Evolutionary conservation across 1,284 basidiomycete species (phyloP), one percentile per base, ranked within the genome.

Genomic region (Naganishia sp.): DNA sequence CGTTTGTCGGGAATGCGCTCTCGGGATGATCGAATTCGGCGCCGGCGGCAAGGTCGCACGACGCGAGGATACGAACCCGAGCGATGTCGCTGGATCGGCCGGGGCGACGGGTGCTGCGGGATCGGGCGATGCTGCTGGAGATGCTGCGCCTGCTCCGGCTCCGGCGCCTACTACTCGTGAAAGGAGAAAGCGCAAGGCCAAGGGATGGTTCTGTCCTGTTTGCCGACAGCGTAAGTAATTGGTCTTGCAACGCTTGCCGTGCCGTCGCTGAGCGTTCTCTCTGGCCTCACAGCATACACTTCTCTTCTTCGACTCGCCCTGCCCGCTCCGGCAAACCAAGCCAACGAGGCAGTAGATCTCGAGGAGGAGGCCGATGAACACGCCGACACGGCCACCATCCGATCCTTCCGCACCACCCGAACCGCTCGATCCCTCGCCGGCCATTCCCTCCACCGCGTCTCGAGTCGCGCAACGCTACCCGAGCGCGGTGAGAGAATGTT

Each of bases 1-100:
- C 64, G 92, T 92, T 6, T 94, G 92, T 80, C 87, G 90, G 71
- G 92, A 94, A 54, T 94, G 92, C 72, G 92, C 92, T 0, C 80
- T 94, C 52, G 94, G 94, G 75, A 94, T 94, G 92, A 88, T 94
- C 46, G 92, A 94, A 76, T 94, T 92, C 75, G 92, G 92, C 44
- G 92, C 92, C 0, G 92, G 92, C 2, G 92, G 92, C 4, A 87
- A 83, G 48, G 89, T 94, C 50, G 84, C 83, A 25, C 85, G 91
- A 65, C 76, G 82, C 11, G 83, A 85, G 49, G 86, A 85, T 31
- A 77, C 63, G 6, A 67, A 68, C 3, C 71, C 52, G 16, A 65
- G 71, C 9, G 57, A 63, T 16, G 64, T 65, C 61, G 56, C 68
- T 66, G 72, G 49, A 46, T 60, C 55, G 15, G 67, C 69, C 11